These are phyloP conservation scores for Lineolata rhizophorae DNA, from an alignment of 495 filamentous ascomycete genomes.

Conservation along the genomic window DNA sequence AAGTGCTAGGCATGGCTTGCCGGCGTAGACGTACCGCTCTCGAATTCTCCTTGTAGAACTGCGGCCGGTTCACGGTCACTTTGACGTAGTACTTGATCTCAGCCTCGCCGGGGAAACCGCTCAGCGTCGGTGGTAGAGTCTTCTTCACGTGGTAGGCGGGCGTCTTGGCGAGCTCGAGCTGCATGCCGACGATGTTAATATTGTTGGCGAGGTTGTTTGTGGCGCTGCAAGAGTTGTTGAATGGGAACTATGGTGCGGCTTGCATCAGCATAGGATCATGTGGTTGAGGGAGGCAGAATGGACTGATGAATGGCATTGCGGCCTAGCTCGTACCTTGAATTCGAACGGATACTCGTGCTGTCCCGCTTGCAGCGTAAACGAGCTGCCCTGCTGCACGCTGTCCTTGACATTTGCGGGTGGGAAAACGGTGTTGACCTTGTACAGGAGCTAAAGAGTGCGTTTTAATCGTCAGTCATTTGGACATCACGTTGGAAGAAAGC, in stretches of 20 bases:
- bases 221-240: conserved; percentile 69
- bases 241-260: conserved; percentile 29
- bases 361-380: conserved; percentile 49
- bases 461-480: background rate
- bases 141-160: conserved; percentile 46
- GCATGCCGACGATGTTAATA: conserved; percentile 30
- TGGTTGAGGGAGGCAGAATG: too few relatives aligned
- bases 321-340: conserved; percentile 40
- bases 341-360: conserved; percentile 74
- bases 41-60: conserved; percentile 73
- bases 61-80: conserved; percentile 61
- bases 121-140: conserved; percentile 73
- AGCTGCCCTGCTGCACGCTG: conserved; percentile 17
- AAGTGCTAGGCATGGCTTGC: too few relatives aligned
- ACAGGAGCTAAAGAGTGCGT: conserved; percentile 33
- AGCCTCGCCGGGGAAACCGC: conserved; percentile 56
- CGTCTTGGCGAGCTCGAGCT: conserved; percentile 32
- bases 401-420: conserved; percentile 30
- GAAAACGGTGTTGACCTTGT: conserved; percentile 41
- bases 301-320: too few relatives aligned
- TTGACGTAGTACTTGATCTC: conserved; percentile 90
- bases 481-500: too few relatives aligned
- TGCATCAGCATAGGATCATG: background rate
- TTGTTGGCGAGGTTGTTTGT: conserved; percentile 35
- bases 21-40: conserved; percentile 33